A percentile compares a stretch with the other conserved stretches of the same genome.
Conservation (phyloP, 2,329 filamentous ascomycete genomes). For the Kalmusia sp. region DNA sequence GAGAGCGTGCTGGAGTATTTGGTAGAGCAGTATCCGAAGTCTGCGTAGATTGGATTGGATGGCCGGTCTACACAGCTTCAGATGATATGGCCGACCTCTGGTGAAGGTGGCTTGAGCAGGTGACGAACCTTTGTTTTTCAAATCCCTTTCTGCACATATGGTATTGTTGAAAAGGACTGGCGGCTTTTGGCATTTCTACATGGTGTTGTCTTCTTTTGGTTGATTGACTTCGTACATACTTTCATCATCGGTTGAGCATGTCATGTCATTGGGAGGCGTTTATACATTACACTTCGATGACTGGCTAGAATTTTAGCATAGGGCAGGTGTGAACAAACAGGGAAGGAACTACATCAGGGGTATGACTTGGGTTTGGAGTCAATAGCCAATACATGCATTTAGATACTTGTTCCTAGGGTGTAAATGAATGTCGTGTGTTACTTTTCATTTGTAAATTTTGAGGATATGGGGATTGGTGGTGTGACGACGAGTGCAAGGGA, state of each 20-base stretch:
- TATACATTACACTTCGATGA: not conserved
- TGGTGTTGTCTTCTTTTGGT: not conserved
- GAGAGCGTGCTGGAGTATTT: conserved; percentile 94
- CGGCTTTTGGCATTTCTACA: not conserved
- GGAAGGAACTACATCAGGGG: no score
- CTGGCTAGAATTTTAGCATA: not conserved
- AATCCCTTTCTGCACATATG: not conserved
- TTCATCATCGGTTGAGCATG: not conserved
- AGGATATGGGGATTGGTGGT: no score
- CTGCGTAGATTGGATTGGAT: conserved; percentile 25
- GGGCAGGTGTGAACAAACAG: no score
- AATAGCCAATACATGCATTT: no score
- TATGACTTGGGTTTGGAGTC: no score
- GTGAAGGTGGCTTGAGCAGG: not conserved
- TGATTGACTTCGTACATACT: not conserved
- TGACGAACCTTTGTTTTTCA: not conserved
- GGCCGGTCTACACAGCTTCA: no score
- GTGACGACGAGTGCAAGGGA: no score
- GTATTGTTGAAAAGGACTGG: not conserved
- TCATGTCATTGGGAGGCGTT: conserved; percentile 10
- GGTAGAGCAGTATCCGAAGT: conserved; percentile 52
- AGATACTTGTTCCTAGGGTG: no score
- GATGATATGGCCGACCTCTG: no score
- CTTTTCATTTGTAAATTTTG: no score
- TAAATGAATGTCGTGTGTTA: no score